Conservation (phyloP, 2,329 filamentous ascomycete species). For the Colletotrichum noveboracense region DNA sequence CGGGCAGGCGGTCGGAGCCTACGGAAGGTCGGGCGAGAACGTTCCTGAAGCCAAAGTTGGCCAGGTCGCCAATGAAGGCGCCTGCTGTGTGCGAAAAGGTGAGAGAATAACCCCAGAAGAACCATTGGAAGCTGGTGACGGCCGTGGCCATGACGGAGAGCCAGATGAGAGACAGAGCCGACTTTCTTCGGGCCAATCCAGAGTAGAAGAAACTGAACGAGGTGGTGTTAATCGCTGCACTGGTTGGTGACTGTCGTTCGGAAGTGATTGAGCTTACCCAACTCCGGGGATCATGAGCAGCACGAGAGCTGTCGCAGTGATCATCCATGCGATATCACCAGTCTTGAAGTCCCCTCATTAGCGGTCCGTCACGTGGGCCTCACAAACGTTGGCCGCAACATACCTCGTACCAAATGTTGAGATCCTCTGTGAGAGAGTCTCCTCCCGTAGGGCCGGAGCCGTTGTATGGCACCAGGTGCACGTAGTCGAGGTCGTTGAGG, state of each 20-base stretch:
- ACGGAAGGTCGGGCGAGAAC: conserved; percentile 80
- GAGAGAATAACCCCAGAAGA: conserved; percentile 89
- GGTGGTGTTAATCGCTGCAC: neutral
- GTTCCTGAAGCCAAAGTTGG: conserved; percentile 80
- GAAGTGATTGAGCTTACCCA: conserved; percentile 43
- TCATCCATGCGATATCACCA: conserved; percentile 86
- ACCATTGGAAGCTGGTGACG: conserved; percentile 90
- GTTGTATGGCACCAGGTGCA: conserved; percentile 64
- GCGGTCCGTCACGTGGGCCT: neutral
- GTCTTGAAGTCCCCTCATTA: conserved; percentile 51
- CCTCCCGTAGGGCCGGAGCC: conserved; percentile 69
- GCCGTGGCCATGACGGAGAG: conserved; percentile 86
- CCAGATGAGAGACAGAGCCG: conserved; percentile 88
- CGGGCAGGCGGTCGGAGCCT: conserved; percentile 75
- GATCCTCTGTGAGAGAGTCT: conserved; percentile 68
- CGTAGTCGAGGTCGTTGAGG: conserved; percentile 49
- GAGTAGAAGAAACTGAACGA: conserved; percentile 81
- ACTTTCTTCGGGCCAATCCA: conserved; percentile 86
- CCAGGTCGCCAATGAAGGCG: conserved; percentile 77
- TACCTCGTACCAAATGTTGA: conserved; percentile 82
- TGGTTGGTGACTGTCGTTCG: neutral
- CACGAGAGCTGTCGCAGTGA: conserved; percentile 81
- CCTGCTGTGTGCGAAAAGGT: conserved; percentile 81
- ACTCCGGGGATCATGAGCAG: conserved; percentile 93
- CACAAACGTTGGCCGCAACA: conserved; percentile 26